phyloP scores from a whole-genome alignment of 495 filamentous ascomycete genomes.

The Xylaria grammica region DNA sequence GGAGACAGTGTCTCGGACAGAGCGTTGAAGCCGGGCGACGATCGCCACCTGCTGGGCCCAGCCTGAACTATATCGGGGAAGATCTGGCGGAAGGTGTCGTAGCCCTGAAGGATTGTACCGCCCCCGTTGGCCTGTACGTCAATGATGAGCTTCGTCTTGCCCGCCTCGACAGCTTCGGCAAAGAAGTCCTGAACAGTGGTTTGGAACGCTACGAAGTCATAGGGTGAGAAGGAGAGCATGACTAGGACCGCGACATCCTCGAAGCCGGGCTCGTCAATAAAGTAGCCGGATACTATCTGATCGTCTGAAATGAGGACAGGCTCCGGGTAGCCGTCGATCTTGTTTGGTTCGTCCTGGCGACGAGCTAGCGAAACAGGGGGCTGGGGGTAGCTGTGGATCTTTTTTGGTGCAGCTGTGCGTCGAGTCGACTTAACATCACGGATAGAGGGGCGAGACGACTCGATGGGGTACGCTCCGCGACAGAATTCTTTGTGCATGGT shows the following conservation, averaged over 20 bases:
- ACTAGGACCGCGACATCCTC: conserved; percentile 44
- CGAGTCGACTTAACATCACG: conserved; percentile 7
- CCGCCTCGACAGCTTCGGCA: conserved; percentile 36
- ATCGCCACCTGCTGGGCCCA: conserved; percentile 15
- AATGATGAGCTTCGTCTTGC: conserved; percentile 53
- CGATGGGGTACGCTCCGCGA: conserved; percentile 16
- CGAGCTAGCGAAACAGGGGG: conserved; percentile 14
- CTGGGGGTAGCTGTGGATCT: conserved; percentile 8
- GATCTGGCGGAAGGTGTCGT: conserved; percentile 22
- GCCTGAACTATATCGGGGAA: conserved; percentile 21
- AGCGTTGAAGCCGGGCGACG: conserved; percentile 10
- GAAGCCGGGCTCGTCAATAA: conserved; percentile 43
- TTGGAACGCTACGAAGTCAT: conserved; percentile 36
- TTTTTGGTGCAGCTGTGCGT: not conserved
- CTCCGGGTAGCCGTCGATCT: conserved; percentile 49
- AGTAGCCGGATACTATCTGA: conserved; percentile 51
- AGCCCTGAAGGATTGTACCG: conserved; percentile 45
- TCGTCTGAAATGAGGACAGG: conserved; percentile 44
- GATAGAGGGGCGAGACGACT: conserved; percentile 14
- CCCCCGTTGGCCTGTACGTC: conserved; percentile 56
- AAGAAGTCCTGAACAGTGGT: conserved; percentile 41
- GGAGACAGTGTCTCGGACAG: conserved; percentile 9
- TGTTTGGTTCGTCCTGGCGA: conserved; percentile 29
- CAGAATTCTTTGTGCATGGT: conserved; percentile 40
- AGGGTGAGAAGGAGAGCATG: conserved; percentile 21